A percentile compares a stretch with the other conserved stretches of the same genome.
These are phyloP conservation scores for Sporothrix mexicana DNA, from an alignment of 2,329 filamentous ascomycete species.

Conservation along the genomic window DNA sequence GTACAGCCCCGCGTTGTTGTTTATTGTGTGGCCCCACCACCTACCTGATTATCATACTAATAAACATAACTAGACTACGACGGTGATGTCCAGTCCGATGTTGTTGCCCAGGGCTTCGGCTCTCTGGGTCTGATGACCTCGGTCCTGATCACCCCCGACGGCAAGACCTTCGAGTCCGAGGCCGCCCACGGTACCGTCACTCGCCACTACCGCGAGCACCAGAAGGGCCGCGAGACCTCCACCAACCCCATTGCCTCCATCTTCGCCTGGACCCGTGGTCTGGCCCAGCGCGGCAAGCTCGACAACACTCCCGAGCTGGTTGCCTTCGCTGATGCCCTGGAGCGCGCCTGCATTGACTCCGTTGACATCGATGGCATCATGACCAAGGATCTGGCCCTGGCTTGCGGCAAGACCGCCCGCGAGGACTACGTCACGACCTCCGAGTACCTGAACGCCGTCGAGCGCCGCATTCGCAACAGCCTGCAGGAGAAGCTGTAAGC, in stretches of 20 bases:
- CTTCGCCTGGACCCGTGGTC: slow-evolving; percentile 97
- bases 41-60: neutral
- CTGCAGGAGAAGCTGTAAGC: slow-evolving; percentile 76
- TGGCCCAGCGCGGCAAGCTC: slow-evolving; percentile 90
- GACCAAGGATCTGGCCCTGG: slow-evolving; percentile 98
- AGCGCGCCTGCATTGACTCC: slow-evolving; percentile 92
- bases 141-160: slow-evolving; percentile 93
- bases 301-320: slow-evolving; percentile 92
- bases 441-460: slow-evolving; percentile 91
- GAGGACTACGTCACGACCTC: slow-evolving; percentile 88
- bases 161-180: slow-evolving; percentile 96
- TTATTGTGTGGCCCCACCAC: no score
- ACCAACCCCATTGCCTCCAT: slow-evolving; percentile 99
- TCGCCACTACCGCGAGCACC: slow-evolving; percentile 97
- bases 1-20: slow-evolving; percentile 43
- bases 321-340: slow-evolving; percentile 87
- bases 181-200: slow-evolving; percentile 98
- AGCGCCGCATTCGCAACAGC: slow-evolving; percentile 81
- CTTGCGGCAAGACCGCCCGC: slow-evolving; percentile 84
- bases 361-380: slow-evolving; percentile 94
- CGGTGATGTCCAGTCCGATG: slow-evolving; percentile 97
- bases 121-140: slow-evolving; percentile 99
- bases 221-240: slow-evolving; percentile 95
- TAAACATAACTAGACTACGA: slow-evolving; percentile 77
- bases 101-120: slow-evolving; percentile 97